These are phyloP conservation scores for Camellia lanceoleosa DNA, from an alignment of 148 eudicot genomes.

Conservation along the genomic window DNA sequence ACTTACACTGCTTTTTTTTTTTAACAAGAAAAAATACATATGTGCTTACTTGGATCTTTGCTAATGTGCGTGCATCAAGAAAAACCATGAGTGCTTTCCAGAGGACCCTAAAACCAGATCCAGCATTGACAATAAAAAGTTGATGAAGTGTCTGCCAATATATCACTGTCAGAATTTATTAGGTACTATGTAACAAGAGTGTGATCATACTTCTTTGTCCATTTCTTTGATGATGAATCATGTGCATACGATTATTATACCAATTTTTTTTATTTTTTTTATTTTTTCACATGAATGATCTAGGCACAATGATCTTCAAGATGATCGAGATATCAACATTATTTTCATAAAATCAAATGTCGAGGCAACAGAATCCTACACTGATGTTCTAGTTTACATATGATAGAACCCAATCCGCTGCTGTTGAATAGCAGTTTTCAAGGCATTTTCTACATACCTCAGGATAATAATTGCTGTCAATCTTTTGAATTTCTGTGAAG, in stretches of 20 bases:
- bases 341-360: background rate
- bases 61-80: conserved; percentile 51
- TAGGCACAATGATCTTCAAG: too few relatives aligned
- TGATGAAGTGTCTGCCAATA: conserved; percentile 49
- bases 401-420: background rate
- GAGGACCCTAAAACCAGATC: conserved; percentile 47
- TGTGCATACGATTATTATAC: background rate
- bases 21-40: background rate
- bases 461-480: conserved; percentile 65
- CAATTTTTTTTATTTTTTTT: too few relatives aligned
- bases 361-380: background rate
- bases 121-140: conserved; percentile 59
- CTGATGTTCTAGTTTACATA: background rate
- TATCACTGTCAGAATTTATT: background rate
- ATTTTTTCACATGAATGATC: too few relatives aligned
- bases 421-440: background rate
- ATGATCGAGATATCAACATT: background rate
- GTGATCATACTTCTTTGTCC: background rate
- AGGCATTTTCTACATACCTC: conserved; percentile 36
- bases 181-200: background rate
- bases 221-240: too few relatives aligned
- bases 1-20: background rate
- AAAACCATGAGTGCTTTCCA: conserved; percentile 55
- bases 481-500: conserved; percentile 52
- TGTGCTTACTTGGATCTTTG: conserved; percentile 47